These are phyloP conservation scores for Pseudogymnoascus sp. DNA, from an alignment of 2,329 filamentous ascomycete species.

Conservation along the genomic window DNA sequence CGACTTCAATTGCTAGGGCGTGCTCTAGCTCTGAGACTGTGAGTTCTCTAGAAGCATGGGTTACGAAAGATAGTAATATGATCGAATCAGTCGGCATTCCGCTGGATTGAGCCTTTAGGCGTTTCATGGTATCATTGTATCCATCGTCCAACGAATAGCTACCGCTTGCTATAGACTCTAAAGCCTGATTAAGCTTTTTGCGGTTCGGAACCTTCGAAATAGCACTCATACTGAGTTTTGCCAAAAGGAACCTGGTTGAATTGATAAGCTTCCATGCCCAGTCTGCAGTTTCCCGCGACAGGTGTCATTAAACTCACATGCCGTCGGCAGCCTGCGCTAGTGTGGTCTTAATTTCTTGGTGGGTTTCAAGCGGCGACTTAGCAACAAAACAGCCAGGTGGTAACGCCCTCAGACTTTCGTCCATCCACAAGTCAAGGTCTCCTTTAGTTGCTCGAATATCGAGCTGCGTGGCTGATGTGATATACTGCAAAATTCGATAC, in stretches of 20 bases:
- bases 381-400: not conserved
- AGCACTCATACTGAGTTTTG: not conserved
- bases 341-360: not conserved
- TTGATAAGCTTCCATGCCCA: not conserved
- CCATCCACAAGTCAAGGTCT: not conserved
- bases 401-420: not conserved
- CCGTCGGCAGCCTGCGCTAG: not conserved
- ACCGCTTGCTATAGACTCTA: not conserved
- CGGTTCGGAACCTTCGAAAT: not conserved
- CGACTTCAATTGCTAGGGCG: not conserved
- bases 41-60: not conserved
- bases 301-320: not conserved
- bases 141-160: not conserved
- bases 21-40: not conserved
- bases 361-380: not conserved
- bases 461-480: not conserved
- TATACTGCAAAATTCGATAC: not conserved
- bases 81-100: not conserved
- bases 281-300: not conserved
- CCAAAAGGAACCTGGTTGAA: not conserved
- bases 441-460: not conserved
- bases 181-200: not conserved
- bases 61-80: not conserved
- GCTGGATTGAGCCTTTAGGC: not conserved
- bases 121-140: slow-evolving; percentile 1